A percentile compares a stretch with the other conserved stretches of the same genome.
phyloP scores from a whole-genome alignment of 441 rosid genomes.

The Erysimum cheiri region DNA sequence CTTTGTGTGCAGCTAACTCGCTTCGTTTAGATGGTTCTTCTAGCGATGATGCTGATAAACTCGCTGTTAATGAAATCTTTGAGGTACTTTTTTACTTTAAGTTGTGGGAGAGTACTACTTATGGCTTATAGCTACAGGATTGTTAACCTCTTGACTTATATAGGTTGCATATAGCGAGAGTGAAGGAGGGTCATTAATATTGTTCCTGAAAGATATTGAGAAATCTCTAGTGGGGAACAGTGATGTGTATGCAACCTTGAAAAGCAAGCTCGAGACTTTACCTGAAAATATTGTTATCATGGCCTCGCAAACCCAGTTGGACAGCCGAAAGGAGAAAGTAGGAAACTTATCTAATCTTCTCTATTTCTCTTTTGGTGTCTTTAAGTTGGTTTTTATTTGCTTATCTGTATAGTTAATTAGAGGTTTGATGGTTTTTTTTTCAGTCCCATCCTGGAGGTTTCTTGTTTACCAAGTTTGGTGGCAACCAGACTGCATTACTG shows the following conservation, averaged over 20 bases:
- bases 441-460: constrained; percentile 98
- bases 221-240: constrained; percentile 82
- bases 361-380: constrained; percentile 15
- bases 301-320: constrained; percentile 91
- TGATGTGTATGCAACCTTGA: constrained; percentile 72
- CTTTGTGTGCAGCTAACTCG: constrained; percentile 64
- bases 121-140: constrained; percentile 11
- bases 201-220: constrained; percentile 93
- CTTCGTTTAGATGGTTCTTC: constrained; percentile 84
- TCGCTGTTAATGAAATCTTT: constrained; percentile 85
- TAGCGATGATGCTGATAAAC: constrained; percentile 84
- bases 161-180: constrained; percentile 84
- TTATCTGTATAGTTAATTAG: constrained; percentile 10
- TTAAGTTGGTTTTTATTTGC: constrained; percentile 15
- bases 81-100: constrained; percentile 61
- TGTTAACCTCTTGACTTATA: constrained; percentile 40
- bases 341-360: constrained; percentile 26
- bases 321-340: constrained; percentile 97
- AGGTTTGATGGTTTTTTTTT: constrained; percentile 35
- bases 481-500: constrained; percentile 92
- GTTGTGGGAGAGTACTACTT: constrained; percentile 22
- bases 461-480: constrained; percentile 92
- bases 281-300: constrained; percentile 80
- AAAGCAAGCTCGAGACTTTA: constrained; percentile 80
- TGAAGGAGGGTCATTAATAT: constrained; percentile 71